Percentiles rank a stretch among this genome's conserved stretches.
Evolutionary conservation across 2,329 filamentous ascomycete genomes (phyloP).

Genomic region (Monascus ruber): DNA sequence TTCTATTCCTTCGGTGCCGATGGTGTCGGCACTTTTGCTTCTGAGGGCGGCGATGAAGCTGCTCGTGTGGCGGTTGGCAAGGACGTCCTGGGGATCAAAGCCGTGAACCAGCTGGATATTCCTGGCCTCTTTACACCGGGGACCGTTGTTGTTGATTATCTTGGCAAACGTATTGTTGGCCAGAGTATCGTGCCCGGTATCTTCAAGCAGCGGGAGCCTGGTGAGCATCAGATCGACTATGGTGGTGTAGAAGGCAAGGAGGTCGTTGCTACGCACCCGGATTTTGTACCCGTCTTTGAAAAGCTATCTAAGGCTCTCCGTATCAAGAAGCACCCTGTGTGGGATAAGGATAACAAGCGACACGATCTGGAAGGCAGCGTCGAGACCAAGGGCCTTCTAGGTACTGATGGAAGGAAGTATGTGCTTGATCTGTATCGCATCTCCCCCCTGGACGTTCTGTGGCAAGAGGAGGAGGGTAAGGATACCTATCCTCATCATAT

Average conservation of each 20-base stretch:
- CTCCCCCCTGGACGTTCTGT: slow-evolving; percentile 78
- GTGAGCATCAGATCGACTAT: slow-evolving; percentile 98
- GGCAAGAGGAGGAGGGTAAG: slow-evolving; percentile 64
- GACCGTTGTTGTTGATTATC: slow-evolving; percentile 91
- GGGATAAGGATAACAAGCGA: slow-evolving; percentile 88
- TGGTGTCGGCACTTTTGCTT: slow-evolving; percentile 92
- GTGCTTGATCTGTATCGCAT: slow-evolving; percentile 94
- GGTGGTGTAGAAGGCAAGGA: slow-evolving; percentile 97
- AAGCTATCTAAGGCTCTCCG: slow-evolving; percentile 83
- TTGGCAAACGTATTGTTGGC: slow-evolving; percentile 91
- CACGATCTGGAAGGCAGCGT: slow-evolving; percentile 92
- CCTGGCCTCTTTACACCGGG: slow-evolving; percentile 88
- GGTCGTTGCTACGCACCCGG: slow-evolving; percentile 78
- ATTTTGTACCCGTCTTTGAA: slow-evolving; percentile 72
- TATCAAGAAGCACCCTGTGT: slow-evolving; percentile 90
- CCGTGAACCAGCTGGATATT: slow-evolving; percentile 95
- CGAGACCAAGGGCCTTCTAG: slow-evolving; percentile 94
- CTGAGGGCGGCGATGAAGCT: slow-evolving; percentile 91
- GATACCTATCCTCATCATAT: slow-evolving; percentile 82
- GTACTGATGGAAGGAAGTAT: slow-evolving; percentile 93
- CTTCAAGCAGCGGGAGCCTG: slow-evolving; percentile 95
- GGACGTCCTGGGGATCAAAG: slow-evolving; percentile 84
- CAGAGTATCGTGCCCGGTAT: slow-evolving; percentile 98
- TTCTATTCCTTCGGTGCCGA: slow-evolving; percentile 99
- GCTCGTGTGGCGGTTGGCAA: slow-evolving; percentile 93